phyloP scores from a whole-genome alignment of 768 basidiomycete species.

The Botryobasidium botryosum region DNA sequence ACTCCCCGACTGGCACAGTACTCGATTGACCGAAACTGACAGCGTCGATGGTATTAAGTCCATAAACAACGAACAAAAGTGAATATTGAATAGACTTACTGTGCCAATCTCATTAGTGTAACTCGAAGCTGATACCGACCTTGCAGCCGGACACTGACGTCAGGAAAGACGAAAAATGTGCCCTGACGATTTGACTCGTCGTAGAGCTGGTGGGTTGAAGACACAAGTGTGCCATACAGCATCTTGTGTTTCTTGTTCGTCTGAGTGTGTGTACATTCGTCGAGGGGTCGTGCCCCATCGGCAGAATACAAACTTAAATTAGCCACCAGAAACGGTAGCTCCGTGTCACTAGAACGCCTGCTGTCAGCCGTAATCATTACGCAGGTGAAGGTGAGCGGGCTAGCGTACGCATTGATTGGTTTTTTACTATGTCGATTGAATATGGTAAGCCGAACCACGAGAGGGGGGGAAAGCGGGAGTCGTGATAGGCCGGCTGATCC shows the following conservation, averaged over 20 bases:
- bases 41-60: background rate
- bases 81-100: constrained; percentile 32
- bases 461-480: constrained; percentile 67
- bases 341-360: constrained; percentile 42
- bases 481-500: constrained; percentile 57
- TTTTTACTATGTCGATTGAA: constrained; percentile 53
- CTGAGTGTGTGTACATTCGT: constrained; percentile 21
- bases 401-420: constrained; percentile 62
- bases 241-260: constrained; percentile 33
- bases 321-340: constrained; percentile 76
- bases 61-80: background rate
- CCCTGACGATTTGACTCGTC: constrained; percentile 68
- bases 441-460: constrained; percentile 64
- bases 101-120: constrained; percentile 54
- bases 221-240: constrained; percentile 73
- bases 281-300: constrained; percentile 45
- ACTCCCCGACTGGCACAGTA: constrained; percentile 32
- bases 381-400: too few relatives aligned
- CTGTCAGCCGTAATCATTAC: too few relatives aligned
- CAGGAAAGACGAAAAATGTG: constrained; percentile 81
- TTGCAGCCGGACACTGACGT: constrained; percentile 67
- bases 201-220: constrained; percentile 61
- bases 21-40: constrained; percentile 34
- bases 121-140: constrained; percentile 64
- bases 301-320: constrained; percentile 60